Conservation (phyloP, 108 stramenopile species). For the Cyclotella kingstonii region DNA sequence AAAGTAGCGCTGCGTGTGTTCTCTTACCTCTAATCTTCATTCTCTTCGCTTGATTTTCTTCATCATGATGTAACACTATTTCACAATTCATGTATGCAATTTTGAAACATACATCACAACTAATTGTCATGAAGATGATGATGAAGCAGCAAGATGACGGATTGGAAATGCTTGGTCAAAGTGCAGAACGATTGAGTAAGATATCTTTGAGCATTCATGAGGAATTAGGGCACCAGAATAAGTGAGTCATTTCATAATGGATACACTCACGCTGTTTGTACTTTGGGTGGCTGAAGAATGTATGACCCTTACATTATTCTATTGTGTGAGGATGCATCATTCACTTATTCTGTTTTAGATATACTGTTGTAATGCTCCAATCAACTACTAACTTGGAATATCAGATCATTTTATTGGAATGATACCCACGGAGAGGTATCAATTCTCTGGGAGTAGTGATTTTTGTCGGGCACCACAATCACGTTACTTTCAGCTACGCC, state of each 20-base stretch:
- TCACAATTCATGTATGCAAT: background rate
- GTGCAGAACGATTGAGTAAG: slow-evolving; percentile 71
- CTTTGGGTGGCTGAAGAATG: too few species aligned
- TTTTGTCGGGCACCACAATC: too few species aligned
- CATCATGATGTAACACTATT: background rate
- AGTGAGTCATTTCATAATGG: slow-evolving; percentile 23
- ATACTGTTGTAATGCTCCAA: too few species aligned
- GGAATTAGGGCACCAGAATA: slow-evolving; percentile 84
- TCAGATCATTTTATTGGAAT: too few species aligned
- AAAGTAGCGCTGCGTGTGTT: background rate
- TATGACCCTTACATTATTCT: too few species aligned
- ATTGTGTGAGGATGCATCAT: too few species aligned
- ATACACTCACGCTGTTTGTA: background rate
- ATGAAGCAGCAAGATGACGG: slow-evolving; percentile 82
- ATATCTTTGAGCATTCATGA: slow-evolving; percentile 84
- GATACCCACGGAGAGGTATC: too few species aligned
- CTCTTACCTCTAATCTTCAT: background rate
- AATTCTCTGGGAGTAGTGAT: too few species aligned
- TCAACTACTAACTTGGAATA: too few species aligned
- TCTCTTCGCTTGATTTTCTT: background rate
- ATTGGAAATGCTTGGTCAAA: slow-evolving; percentile 72
- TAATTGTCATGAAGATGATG: slow-evolving; percentile 24
- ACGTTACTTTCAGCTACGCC: too few species aligned
- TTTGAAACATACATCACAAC: background rate
- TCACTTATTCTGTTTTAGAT: too few species aligned